Evolutionary conservation across 108 stramenopile species (phyloP).

Genomic region (Pseudonitzschia delicatissima): DNA sequence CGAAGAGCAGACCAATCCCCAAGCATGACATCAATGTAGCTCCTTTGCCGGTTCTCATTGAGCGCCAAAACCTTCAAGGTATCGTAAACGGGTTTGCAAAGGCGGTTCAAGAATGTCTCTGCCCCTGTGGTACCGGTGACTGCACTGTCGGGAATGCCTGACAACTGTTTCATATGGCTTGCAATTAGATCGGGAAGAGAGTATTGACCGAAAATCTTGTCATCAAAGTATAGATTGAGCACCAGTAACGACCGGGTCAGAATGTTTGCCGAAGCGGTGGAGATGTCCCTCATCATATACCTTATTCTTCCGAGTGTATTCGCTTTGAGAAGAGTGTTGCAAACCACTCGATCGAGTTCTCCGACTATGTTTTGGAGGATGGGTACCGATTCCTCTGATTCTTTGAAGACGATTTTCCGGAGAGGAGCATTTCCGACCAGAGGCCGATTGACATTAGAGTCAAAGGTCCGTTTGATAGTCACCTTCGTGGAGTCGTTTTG

Average conservation of each 20-base stretch:
- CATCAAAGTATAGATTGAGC: conserved; percentile 82
- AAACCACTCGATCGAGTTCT: conserved; percentile 71
- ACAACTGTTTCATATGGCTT: conserved; percentile 55
- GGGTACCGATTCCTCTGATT: conserved; percentile 30
- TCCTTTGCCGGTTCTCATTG: conserved; percentile 72
- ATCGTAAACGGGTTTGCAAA: conserved; percentile 80
- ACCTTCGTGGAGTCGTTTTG: conserved; percentile 13
- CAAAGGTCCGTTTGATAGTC: conserved; percentile 47
- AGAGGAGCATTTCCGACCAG: conserved; percentile 74
- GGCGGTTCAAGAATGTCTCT: conserved; percentile 47
- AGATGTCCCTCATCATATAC: conserved; percentile 52
- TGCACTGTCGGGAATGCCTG: conserved; percentile 41
- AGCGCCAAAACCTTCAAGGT: conserved; percentile 61
- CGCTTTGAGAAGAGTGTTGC: conserved; percentile 49
- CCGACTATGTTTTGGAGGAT: conserved; percentile 32
- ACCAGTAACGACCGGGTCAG: conserved; percentile 68
- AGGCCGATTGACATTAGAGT: conserved; percentile 70
- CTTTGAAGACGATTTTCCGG: conserved; percentile 48
- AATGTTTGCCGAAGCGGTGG: conserved; percentile 54
- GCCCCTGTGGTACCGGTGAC: conserved; percentile 22
- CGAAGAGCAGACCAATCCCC: conserved; percentile 61
- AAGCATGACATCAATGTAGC: conserved; percentile 72
- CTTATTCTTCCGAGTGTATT: conserved; percentile 53
- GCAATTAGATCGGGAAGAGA: conserved; percentile 46
- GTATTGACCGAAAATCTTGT: conserved; percentile 69